These are phyloP conservation scores for Ecytonucleospora hepatopenaei DNA, from an alignment of 371 early-diverging fungal species.

Conservation along the genomic window DNA sequence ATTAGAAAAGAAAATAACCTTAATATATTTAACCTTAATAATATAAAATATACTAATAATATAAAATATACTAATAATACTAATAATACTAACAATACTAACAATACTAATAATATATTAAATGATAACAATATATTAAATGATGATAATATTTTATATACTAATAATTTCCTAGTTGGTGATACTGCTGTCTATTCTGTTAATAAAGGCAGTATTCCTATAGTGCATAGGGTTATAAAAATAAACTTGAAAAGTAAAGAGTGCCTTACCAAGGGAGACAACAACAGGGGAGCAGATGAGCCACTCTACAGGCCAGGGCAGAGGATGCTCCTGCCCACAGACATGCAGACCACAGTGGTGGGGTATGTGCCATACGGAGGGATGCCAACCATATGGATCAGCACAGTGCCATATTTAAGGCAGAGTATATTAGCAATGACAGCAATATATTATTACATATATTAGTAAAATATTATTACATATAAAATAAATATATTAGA, in stretches of 20 bases:
- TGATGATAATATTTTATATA: too few species aligned
- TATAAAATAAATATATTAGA: neutral
- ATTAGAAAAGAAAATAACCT: too few species aligned
- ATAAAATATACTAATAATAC: too few species aligned
- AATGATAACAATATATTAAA: too few species aligned
- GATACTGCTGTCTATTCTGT: constrained; percentile 90
- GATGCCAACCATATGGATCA: constrained; percentile 66
- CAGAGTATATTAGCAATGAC: constrained; percentile 23
- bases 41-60: too few species aligned
- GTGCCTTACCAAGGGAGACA: constrained; percentile 92
- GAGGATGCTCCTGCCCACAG: constrained; percentile 60
- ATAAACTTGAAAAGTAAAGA: constrained; percentile 26
- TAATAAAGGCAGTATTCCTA: constrained; percentile 75
- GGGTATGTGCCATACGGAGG: constrained; percentile 71
- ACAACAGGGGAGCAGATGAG: constrained; percentile 81
- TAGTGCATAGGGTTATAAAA: constrained; percentile 86
- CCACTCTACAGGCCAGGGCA: constrained; percentile 72
- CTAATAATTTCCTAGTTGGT: constrained; percentile 64
- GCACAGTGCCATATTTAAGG: constrained; percentile 42
- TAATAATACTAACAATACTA: too few species aligned
- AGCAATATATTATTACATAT: constrained; percentile 37
- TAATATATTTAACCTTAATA: too few species aligned
- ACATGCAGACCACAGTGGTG: constrained; percentile 46
- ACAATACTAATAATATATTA: too few species aligned
- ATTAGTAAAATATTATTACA: constrained; percentile 18